These are phyloP conservation scores for Schwanniomyces occidentalis DNA, from an alignment of 805 yeast species.

Conservation along the genomic window DNA sequence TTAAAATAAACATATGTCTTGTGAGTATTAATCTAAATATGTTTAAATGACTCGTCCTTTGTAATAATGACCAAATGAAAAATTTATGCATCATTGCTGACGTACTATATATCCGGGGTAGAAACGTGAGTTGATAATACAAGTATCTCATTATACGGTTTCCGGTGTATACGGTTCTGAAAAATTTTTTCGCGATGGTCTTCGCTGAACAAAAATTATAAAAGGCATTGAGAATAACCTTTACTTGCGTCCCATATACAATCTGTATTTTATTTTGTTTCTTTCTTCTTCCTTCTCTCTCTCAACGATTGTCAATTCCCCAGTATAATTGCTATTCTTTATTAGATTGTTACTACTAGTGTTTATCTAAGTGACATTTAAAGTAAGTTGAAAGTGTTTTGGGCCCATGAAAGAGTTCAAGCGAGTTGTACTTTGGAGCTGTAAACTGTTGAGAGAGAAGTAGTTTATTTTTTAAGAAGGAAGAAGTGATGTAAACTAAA, in stretches of 20 bases:
- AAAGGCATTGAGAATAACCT: constrained; percentile 2
- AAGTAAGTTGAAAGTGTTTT: constrained; percentile 6
- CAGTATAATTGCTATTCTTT: constrained; percentile 17
- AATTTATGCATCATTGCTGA: constrained; percentile 5
- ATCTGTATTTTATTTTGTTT: not conserved
- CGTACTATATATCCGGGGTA: constrained; percentile 2
- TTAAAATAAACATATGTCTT: too few species aligned
- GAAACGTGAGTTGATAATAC: too few species aligned
- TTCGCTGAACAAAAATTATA: constrained; percentile 5
- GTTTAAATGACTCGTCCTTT: too few species aligned
- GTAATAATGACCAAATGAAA: too few species aligned
- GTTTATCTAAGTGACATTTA: constrained; percentile 4
- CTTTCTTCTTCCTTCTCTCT: constrained; percentile 24
- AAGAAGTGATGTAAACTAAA: not conserved
- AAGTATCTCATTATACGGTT: too few species aligned
- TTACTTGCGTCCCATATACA: too few species aligned
- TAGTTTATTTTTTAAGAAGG: too few species aligned
- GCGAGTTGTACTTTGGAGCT: constrained; percentile 3
- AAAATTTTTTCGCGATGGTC: constrained; percentile 5
- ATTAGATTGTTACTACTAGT: constrained; percentile 5
- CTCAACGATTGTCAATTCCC: constrained; percentile 36
- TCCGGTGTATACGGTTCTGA: too few species aligned
- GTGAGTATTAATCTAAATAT: too few species aligned
- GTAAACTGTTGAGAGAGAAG: constrained; percentile 14
- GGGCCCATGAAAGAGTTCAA: not conserved